Evolutionary conservation across 768 basidiomycete genomes (phyloP), one percentile per base, ranked within the genome.

Genomic region (Termitomyces sp.): DNA sequence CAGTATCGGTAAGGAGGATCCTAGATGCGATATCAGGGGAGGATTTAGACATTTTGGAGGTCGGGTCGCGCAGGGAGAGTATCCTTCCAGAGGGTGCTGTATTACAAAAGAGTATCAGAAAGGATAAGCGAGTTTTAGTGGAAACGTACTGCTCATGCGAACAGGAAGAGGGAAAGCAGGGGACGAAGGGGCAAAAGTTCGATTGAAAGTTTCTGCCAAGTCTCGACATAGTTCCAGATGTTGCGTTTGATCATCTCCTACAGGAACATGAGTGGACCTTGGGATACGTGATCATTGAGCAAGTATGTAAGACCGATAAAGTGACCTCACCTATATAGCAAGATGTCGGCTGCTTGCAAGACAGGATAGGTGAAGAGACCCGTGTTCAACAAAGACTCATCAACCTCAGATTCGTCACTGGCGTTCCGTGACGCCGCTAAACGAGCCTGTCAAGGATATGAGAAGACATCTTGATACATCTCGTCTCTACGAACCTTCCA

Each of bases 41-140:
- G 0, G 95, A 98, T 70, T 98, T 98, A 36, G 95, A 97, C 94
- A 98, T 98, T 69, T 98, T 98, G 4, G 86, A 81, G 0, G 78
- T 75, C 0, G 94, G 91, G 68, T 94, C 90, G 57, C 84, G 86
- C 18, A 98, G 84, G 2, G 94, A 95, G 26, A 96, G 82, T 18
- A 98, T 79, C 7, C 94, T 85, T 68, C 84, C 86, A 9, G 90
- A 86, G 0, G 87, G 81, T 1, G 92, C 94, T 98, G 53, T 12
- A 24, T 4, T 37, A 20, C 29, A 3, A 20, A 46, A 22, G 15
- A 20, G 7, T n/a, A 34, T 37, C 22, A 51, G 26, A 37, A n/a
- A 13, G 41, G 20, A 24, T 29, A 36, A 24, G 31, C 10, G 26
- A n/a, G 10, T 20, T 51, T 36, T 49, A 8, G 16, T 20, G 22